Percentiles rank a stretch among this genome's conserved stretches.
Conservation (phyloP, 768 basidiomycete species). For the Lactifluus rugatus region DNA sequence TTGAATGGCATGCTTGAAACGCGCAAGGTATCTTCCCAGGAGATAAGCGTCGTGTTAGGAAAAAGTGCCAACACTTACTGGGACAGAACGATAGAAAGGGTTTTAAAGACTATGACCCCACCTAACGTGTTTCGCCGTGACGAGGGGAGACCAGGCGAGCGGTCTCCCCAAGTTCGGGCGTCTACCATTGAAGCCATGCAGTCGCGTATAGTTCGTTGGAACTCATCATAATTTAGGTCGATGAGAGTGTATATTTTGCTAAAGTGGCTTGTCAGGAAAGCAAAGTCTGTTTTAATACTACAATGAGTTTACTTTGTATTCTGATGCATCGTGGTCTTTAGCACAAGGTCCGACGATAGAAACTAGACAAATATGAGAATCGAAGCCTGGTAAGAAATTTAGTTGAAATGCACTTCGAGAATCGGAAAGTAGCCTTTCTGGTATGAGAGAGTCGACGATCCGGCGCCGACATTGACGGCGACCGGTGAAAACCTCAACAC, state of each 20-base stretch:
- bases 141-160: conserved; percentile 2
- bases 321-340: conserved; percentile 26
- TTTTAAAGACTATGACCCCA: conserved; percentile 26
- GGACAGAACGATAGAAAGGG: conserved; percentile 21
- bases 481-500: conserved; percentile 24
- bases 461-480: conserved; percentile 13
- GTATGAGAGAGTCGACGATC: conserved; percentile 22
- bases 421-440: conserved; percentile 28
- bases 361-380: conserved; percentile 21
- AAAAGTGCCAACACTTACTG: conserved; percentile 12
- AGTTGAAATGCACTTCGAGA: conserved; percentile 21
- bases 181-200: conserved; percentile 24
- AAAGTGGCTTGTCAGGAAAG: background rate
- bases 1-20: conserved; percentile 47
- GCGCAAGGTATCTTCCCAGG: conserved; percentile 38
- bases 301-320: conserved; percentile 25
- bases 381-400: background rate
- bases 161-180: conserved; percentile 23
- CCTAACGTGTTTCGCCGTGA: conserved; percentile 16
- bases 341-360: conserved; percentile 24
- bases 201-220: conserved; percentile 17
- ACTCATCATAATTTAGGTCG: conserved; percentile 23
- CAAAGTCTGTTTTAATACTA: background rate
- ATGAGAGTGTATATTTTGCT: conserved; percentile 23
- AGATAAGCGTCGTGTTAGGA: background rate